Percentiles rank a stretch among this genome's conserved stretches.
These are phyloP conservation scores for Boletellus deceptivus DNA, from an alignment of 1,284 basidiomycete genomes.

Conservation along the genomic window DNA sequence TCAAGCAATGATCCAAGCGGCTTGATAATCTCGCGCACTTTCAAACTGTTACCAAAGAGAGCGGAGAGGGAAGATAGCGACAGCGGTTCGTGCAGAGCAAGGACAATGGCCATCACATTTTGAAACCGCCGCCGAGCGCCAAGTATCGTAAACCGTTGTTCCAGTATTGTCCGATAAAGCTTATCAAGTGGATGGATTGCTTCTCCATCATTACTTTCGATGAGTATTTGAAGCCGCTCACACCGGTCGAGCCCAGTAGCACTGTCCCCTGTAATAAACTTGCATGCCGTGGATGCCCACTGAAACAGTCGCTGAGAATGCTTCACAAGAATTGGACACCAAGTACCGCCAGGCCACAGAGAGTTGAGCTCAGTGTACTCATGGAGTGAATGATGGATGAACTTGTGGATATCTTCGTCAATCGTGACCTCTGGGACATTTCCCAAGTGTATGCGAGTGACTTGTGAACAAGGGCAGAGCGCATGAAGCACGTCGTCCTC, in stretches of 20 bases:
- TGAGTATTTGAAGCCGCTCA: neutral
- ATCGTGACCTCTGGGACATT: neutral
- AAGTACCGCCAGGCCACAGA: neutral
- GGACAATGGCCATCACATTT: neutral
- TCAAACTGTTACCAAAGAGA: neutral
- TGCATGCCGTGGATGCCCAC: slow-evolving; percentile 10
- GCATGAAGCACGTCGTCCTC: neutral
- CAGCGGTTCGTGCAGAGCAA: neutral
- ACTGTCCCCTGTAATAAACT: neutral
- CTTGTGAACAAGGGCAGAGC: neutral
- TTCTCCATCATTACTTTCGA: neutral
- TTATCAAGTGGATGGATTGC: neutral
- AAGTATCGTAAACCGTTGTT: no score
- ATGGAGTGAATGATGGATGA: neutral
- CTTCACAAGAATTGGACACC: slow-evolving; percentile 6
- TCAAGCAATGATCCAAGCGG: neutral
- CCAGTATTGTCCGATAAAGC: neutral
- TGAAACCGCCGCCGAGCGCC: neutral
- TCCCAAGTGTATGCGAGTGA: neutral
- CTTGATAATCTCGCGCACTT: neutral
- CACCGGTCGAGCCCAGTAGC: neutral
- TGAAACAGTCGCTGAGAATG: slow-evolving; percentile 4
- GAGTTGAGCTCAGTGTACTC: neutral
- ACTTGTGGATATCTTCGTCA: neutral
- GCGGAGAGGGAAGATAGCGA: neutral